Evolutionary conservation across 441 rosid species (phyloP).

Genomic region (Adansonia rubrostipa): DNA sequence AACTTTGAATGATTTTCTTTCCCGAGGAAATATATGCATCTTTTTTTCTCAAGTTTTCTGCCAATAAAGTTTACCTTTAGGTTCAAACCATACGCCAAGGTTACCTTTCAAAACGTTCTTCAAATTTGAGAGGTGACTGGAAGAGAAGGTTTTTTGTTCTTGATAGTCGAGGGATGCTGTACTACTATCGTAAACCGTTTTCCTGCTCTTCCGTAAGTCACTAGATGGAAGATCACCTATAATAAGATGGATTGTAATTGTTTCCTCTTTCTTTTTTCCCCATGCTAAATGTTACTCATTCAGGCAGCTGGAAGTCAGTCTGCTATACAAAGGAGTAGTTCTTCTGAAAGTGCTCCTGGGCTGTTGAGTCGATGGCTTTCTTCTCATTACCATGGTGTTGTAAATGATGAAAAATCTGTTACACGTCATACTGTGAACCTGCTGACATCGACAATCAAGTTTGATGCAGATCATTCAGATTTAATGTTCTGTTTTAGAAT

Average conservation of each 20-base stretch:
- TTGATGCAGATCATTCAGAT: conserved; percentile 93
- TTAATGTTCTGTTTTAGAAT: conserved; percentile 97
- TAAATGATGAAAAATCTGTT: conserved; percentile 88
- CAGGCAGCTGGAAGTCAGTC: conserved; percentile 77
- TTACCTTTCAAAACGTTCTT: conserved; percentile 93
- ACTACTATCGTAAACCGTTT: conserved; percentile 91
- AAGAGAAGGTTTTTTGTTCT: conserved; percentile 97
- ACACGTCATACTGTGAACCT: conserved; percentile 95
- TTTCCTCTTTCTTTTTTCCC: conserved; percentile 22
- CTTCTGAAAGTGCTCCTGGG: conserved; percentile 73
- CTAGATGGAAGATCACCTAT: conserved; percentile 25
- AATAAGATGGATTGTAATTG: conserved; percentile 16
- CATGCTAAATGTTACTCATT: conserved; percentile 33
- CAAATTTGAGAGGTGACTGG: conserved; percentile 98
- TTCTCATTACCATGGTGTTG: conserved; percentile 90
- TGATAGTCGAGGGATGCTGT: conserved; percentile 96
- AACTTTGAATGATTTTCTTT: background rate
- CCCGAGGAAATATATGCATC: background rate
- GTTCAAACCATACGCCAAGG: conserved; percentile 98
- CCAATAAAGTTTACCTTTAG: conserved; percentile 38
- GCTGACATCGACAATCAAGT: conserved; percentile 91
- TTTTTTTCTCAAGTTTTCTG: conserved; percentile 2
- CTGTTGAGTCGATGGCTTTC: conserved; percentile 95
- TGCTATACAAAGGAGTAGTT: conserved; percentile 53
- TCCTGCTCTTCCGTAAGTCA: conserved; percentile 73